Conservation (phyloP, 495 filamentous ascomycete genomes). For the Neurospora sp. region DNA sequence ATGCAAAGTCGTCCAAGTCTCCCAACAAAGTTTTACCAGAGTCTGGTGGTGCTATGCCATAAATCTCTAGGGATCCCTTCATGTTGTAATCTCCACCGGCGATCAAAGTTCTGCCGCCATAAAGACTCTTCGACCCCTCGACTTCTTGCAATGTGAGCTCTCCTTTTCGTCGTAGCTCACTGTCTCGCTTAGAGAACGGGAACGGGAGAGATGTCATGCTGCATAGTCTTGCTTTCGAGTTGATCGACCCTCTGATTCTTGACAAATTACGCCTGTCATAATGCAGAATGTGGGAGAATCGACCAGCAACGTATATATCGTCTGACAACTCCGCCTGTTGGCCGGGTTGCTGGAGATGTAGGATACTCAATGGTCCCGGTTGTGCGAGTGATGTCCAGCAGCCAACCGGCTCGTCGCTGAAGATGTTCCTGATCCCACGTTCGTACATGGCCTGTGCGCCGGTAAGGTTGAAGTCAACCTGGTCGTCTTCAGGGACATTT, state of each 20-base stretch:
- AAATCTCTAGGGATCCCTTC: conserved; percentile 83
- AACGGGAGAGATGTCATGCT: conserved; percentile 65
- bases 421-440: conserved; percentile 15
- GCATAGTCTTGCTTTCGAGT: conserved; percentile 75
- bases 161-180: conserved; percentile 43
- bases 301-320: conserved; percentile 73
- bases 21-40: not conserved
- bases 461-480: conserved; percentile 14
- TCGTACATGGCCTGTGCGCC: conserved; percentile 24
- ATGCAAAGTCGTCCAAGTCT: conserved; percentile 3
- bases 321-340: conserved; percentile 41
- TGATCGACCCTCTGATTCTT: conserved; percentile 61
- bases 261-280: conserved; percentile 87
- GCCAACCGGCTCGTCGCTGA: conserved; percentile 33
- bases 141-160: conserved; percentile 43
- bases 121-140: conserved; percentile 34
- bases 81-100: conserved; percentile 94
- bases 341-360: conserved; percentile 55
- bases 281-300: conserved; percentile 81
- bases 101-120: conserved; percentile 53
- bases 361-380: conserved; percentile 70
- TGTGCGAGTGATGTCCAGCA: conserved; percentile 68
- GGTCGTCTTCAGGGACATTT: conserved; percentile 9
- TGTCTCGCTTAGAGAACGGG: conserved; percentile 46
- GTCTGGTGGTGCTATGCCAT: conserved; percentile 42